Evolutionary conservation across 768 basidiomycete species (phyloP).

Genomic region (Mycena alexandri): DNA sequence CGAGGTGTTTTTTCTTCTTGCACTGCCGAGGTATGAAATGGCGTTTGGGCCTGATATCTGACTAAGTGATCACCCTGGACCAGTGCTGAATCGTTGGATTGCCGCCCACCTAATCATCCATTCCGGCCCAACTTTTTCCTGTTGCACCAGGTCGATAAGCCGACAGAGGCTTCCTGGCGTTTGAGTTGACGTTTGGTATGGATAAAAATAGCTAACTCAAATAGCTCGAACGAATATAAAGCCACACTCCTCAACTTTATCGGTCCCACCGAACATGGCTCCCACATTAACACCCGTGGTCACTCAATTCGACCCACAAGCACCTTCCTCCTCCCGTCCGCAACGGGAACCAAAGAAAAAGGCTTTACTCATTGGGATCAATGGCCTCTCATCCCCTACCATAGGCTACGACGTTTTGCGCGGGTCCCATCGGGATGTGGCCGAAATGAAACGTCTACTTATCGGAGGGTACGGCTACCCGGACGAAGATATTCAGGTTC

Average conservation of each 20-base stretch:
- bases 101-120: too few relatives aligned
- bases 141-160: conserved; percentile 20
- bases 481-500: conserved; percentile 31
- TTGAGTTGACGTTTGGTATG: too few relatives aligned
- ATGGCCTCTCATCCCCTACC: conserved; percentile 10
- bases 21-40: not conserved
- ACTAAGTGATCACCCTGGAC: conserved; percentile 3
- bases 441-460: conserved; percentile 28
- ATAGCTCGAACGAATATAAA: too few relatives aligned
- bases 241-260: too few relatives aligned
- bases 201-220: too few relatives aligned
- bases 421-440: conserved; percentile 33
- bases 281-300: not conserved
- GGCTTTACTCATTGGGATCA: conserved; percentile 37
- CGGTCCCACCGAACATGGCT: not conserved
- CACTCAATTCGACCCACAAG: not conserved
- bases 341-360: conserved; percentile 22
- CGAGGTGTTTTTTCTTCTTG: too few relatives aligned
- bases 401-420: conserved; percentile 5
- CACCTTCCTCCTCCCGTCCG: conserved; percentile 13
- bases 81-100: not conserved
- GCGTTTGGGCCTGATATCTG: conserved; percentile 12
- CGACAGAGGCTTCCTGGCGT: not conserved
- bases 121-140: not conserved
- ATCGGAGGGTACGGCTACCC: conserved; percentile 22